Base-by-base conservation (phyloP, 352 stramenopile species). In the Saprolegnia parasitica region DNA sequence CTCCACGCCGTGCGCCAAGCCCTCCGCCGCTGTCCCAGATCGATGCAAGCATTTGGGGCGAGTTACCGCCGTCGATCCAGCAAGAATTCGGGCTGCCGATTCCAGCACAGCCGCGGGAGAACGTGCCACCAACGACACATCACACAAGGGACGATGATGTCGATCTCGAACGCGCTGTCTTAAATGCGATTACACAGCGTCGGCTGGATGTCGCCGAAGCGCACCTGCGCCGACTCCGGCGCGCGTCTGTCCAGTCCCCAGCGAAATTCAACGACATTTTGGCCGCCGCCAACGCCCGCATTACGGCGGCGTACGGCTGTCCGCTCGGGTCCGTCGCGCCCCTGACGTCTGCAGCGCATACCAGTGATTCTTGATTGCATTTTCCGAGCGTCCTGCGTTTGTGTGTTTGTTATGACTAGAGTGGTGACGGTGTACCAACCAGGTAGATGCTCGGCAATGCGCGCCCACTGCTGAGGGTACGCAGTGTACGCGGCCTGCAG, bases 301-400 rank as follows among this genome's bases (percentile, higher is more conserved):
- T 55, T 5, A 24, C 18, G n/a, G 16, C 52, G 35, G 13, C 32
- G 15, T 56, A 56, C 39, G 58, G 58, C 8, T 32, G 39, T 37
- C 35, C 37, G 16, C 39, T 67, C 16, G n/a, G 21, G 40, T 47
- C n/a, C 24, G 21, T 40, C 26, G n/a, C 32, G 18, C 20, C 13
- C 2, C 21, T 49, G 32, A 0, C 29, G 29, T 2, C 5, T 55
- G 54, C 47, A 81, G 26, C 4, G 68, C 65, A 54, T 86, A 72
- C 79, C 81, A 93, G 39, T 77, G 79, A 52, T 93, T 93, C 57
- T 93, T 93, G 56, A 89, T 78, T 0, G 77, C 74, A 49, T 89
- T 91, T 11, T 81, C 78, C 5, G 72, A 79, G 39, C 85, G 74
- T 5, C 58, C 58, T 67, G 21, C 16, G 18, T 10, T n/a, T 16